Evolutionary conservation across 805 yeast genomes (phyloP).

Genomic region (Kluyveromyces starmeri): DNA sequence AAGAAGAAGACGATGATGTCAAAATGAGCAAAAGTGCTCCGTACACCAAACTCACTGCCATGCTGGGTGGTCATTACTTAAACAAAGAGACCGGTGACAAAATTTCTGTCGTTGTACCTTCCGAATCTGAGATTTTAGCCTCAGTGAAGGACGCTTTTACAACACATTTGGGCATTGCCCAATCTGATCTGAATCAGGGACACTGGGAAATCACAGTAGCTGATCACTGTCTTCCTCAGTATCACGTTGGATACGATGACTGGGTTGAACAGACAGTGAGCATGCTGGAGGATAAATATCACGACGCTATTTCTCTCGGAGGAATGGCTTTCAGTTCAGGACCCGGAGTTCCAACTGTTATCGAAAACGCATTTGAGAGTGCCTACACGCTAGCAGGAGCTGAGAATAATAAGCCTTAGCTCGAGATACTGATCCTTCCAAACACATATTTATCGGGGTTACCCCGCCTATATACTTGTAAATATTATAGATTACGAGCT

Average conservation of each 20-base stretch:
- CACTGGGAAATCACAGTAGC: slow-evolving; percentile 35
- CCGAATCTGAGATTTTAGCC: slow-evolving; percentile 12
- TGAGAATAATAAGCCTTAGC: too few relatives aligned
- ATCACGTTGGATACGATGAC: slow-evolving; percentile 56
- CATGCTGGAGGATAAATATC: slow-evolving; percentile 29
- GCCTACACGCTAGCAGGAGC: slow-evolving; percentile 32
- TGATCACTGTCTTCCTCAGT: slow-evolving; percentile 69
- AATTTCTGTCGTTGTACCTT: too few relatives aligned
- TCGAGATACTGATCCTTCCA: too few relatives aligned
- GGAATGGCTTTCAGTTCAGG: slow-evolving; percentile 79
- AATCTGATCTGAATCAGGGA: slow-evolving; percentile 23
- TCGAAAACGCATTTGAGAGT: slow-evolving; percentile 49
- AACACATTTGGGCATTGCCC: slow-evolving; percentile 31
- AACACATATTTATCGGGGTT: too few relatives aligned
- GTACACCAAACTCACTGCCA: slow-evolving; percentile 70
- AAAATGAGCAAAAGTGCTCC: slow-evolving; percentile 9
- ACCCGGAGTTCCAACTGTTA: slow-evolving; percentile 85
- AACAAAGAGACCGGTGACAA: slow-evolving; percentile 18
- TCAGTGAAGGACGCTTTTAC: slow-evolving; percentile 33
- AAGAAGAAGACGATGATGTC: slow-evolving; percentile 8
- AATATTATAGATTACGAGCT: background rate
- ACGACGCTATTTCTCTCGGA: slow-evolving; percentile 45
- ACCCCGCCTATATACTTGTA: background rate
- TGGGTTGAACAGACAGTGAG: slow-evolving; percentile 31
- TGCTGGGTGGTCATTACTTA: slow-evolving; percentile 81